Evolutionary conservation across 2,329 filamentous ascomycete genomes (phyloP).

Genomic region (Didymella pinodella): DNA sequence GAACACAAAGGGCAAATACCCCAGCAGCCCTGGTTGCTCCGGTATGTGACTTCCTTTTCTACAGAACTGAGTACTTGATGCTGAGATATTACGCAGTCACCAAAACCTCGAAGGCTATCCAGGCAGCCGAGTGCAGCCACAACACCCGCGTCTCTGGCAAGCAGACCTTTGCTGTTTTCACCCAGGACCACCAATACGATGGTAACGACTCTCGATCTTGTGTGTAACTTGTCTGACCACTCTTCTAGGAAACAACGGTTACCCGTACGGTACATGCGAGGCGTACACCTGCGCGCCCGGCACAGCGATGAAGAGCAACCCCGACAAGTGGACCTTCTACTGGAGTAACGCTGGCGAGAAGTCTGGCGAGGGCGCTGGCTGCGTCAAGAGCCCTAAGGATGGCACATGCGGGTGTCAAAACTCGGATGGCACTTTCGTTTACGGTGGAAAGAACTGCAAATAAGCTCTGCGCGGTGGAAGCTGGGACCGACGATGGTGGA

Average conservation of each 20-base stretch:
- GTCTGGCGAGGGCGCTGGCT: constrained; percentile 36
- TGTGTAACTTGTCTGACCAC: too few species aligned
- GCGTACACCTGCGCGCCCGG: constrained; percentile 37
- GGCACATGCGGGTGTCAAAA: constrained; percentile 38
- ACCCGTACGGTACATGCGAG: constrained; percentile 58
- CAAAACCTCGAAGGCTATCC: constrained; percentile 50
- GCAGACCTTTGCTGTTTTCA: constrained; percentile 54
- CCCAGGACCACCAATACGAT: constrained; percentile 58
- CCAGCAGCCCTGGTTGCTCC: constrained; percentile 36
- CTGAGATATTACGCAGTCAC: constrained; percentile 24
- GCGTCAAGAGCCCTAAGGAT: constrained; percentile 39
- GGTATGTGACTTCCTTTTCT: constrained; percentile 12
- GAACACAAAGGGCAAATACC: constrained; percentile 50
- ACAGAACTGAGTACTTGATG: rapidly evolving
- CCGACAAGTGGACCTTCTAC: constrained; percentile 36
- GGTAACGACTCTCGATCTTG: neutral
- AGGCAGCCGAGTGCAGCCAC: constrained; percentile 55
- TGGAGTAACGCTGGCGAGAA: constrained; percentile 31
- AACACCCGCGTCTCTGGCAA: constrained; percentile 50
- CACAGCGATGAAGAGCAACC: constrained; percentile 23
- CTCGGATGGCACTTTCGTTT: constrained; percentile 36
- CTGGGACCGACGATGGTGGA: neutral
- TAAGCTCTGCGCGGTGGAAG: neutral
- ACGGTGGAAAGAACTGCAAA: constrained; percentile 17
- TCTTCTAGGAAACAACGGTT: constrained; percentile 44